phyloP scores from a whole-genome alignment of 1,139 yeast species.

The Kodamaea derodonti region DNA sequence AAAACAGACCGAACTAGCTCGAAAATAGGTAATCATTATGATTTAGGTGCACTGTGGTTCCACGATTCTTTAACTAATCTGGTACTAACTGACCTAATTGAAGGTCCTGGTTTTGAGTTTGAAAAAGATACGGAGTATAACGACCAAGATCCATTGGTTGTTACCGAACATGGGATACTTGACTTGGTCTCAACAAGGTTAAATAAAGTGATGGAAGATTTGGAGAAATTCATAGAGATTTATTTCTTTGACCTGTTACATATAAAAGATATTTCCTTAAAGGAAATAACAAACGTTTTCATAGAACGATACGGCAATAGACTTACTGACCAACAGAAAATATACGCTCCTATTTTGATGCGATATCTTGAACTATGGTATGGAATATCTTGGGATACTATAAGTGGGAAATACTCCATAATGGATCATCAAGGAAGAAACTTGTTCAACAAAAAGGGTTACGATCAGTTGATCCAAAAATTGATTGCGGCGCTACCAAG shows the following conservation, averaged over 20 bases:
- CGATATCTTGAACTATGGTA: constrained; percentile 73
- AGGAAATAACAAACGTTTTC: constrained; percentile 45
- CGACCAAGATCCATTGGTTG: constrained; percentile 43
- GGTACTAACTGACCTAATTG: constrained; percentile 33
- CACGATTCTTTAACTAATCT: constrained; percentile 73
- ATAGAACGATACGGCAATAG: constrained; percentile 42
- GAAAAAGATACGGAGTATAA: constrained; percentile 44
- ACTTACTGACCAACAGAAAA: constrained; percentile 49
- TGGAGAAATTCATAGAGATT: constrained; percentile 57
- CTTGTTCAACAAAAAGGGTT: constrained; percentile 60
- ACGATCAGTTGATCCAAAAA: constrained; percentile 46
- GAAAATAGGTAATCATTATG: constrained; percentile 44
- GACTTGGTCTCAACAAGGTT: constrained; percentile 26
- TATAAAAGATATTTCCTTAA: constrained; percentile 46
- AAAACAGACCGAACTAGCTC: constrained; percentile 25
- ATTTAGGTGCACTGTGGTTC: constrained; percentile 87
- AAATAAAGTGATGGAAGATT: constrained; percentile 48
- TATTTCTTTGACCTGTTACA: constrained; percentile 45
- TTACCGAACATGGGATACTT: constrained; percentile 45
- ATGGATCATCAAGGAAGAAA: constrained; percentile 75
- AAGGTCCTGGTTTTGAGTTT: constrained; percentile 23
- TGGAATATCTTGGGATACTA: constrained; percentile 62
- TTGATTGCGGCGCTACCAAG: constrained; percentile 39
- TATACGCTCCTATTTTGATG: constrained; percentile 46
- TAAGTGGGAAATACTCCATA: constrained; percentile 65